Conservation (phyloP, 352 stramenopile species). For the Globisporangium orthogonon region DNA sequence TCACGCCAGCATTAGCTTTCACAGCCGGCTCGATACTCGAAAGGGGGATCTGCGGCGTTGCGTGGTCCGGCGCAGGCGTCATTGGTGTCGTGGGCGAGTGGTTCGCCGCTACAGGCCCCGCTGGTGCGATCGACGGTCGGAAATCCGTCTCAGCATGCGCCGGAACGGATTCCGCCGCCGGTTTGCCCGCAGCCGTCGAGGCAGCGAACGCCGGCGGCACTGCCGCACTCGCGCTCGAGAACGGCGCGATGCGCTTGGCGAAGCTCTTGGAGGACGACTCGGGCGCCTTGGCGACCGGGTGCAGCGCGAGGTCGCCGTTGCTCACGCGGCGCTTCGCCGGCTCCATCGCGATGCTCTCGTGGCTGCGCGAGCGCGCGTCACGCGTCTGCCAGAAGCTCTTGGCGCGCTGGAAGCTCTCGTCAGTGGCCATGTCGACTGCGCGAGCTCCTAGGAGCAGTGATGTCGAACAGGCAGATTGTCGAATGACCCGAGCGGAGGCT, state of each 20-base stretch:
- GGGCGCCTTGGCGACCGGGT: conserved; percentile 1
- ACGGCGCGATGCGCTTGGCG: conserved; percentile 12
- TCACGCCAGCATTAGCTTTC: background rate
- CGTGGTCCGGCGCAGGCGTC: conserved; percentile 29
- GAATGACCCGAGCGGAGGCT: conserved; percentile 1
- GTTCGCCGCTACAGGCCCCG: background rate
- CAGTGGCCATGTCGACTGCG: background rate
- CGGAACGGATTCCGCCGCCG: background rate
- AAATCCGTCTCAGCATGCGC: background rate
- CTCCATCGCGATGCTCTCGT: background rate
- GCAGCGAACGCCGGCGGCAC: conserved; percentile 1
- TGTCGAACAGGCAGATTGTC: background rate
- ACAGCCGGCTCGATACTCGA: conserved; percentile 14
- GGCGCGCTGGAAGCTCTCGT: conserved; percentile 30
- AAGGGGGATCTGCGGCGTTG: conserved; percentile 18
- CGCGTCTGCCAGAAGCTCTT: conserved; percentile 69
- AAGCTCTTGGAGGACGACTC: conserved; percentile 5
- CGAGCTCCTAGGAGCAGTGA: background rate
- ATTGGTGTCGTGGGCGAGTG: conserved; percentile 27
- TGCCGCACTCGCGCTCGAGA: background rate
- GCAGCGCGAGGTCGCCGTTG: background rate
- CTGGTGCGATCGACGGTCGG: conserved; percentile 10
- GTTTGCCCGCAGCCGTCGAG: background rate
- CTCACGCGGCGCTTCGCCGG: background rate
- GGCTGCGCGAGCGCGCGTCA: conserved; percentile 27